Percentiles rank a stretch among this genome's conserved stretches.
These are phyloP conservation scores for Micromonas commoda DNA, from an alignment of 139 green algal species.

Conservation along the genomic window DNA sequence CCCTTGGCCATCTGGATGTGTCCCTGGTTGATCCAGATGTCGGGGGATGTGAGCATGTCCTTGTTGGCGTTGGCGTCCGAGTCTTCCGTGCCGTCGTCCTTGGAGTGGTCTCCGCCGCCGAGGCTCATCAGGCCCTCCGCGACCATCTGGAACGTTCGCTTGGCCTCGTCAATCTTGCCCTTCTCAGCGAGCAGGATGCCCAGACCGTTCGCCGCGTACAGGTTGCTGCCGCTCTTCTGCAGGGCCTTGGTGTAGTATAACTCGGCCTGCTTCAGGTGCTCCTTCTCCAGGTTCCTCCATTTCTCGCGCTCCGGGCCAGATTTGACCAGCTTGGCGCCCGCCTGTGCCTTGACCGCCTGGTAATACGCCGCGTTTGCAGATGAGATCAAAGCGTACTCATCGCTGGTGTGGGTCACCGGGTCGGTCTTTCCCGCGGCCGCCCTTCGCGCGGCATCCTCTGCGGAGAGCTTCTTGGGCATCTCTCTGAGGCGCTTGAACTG, in stretches of 20 bases:
- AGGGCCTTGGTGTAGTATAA: conserved; percentile 4
- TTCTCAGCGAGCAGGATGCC: conserved; percentile 14
- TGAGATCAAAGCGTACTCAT: conserved; percentile 15
- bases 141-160: conserved; percentile 4
- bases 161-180: conserved; percentile 10
- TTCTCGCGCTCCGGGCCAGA: neutral
- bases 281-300: neutral
- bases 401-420: neutral
- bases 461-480: neutral
- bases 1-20: conserved; percentile 6
- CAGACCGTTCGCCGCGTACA: conserved; percentile 12
- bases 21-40: conserved; percentile 13
- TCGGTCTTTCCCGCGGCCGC: neutral
- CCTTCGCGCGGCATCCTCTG: neutral
- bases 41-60: neutral
- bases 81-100: neutral
- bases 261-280: neutral
- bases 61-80: neutral
- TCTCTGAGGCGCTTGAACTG: neutral
- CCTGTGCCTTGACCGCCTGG: neutral
- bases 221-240: neutral
- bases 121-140: neutral
- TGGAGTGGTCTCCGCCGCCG: no score
- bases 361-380: conserved; percentile 15
- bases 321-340: neutral